Evolutionary conservation across 441 rosid species (phyloP).

Genomic region (Pelargonium myrrhifolium): DNA sequence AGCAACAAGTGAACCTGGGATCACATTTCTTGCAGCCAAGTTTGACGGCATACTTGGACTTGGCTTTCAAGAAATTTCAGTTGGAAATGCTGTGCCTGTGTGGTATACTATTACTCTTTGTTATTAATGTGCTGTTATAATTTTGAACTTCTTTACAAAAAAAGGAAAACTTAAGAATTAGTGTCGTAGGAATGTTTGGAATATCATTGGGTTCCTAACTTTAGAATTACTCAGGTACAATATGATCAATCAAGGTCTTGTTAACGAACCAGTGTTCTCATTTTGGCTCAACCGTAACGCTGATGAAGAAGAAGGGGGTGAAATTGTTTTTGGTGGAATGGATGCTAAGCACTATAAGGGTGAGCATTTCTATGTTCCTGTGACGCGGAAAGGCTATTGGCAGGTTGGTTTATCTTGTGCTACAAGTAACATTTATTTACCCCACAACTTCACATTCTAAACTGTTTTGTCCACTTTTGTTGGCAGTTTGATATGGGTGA

Average conservation of each 20-base stretch:
- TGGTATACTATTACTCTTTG: conserved; percentile 32
- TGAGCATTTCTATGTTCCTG: conserved; percentile 61
- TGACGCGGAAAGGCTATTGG: conserved; percentile 70
- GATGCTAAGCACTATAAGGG: conserved; percentile 54
- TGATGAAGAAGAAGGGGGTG: conserved; percentile 46
- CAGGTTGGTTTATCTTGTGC: conserved; percentile 26
- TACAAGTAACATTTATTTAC: conserved; percentile 4
- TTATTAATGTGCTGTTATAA: no score
- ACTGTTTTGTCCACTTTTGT: conserved; percentile 8
- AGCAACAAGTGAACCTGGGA: conserved; percentile 57
- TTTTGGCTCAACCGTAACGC: conserved; percentile 68
- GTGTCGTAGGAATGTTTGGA: no score
- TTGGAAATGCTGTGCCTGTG: conserved; percentile 53
- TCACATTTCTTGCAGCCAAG: conserved; percentile 44
- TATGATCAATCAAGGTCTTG: conserved; percentile 55
- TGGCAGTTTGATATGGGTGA: conserved; percentile 70
- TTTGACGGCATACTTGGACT: conserved; percentile 81
- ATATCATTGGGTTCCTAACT: neutral
- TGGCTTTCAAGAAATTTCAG: conserved; percentile 74
- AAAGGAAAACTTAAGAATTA: no score
- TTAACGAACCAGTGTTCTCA: conserved; percentile 53
- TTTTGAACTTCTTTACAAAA: no score
- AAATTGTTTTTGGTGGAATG: conserved; percentile 77
- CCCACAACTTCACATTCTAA: conserved; percentile 9
- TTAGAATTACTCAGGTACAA: conserved; percentile 43